A percentile compares a stretch with the other conserved stretches of the same genome.
phyloP scores from a whole-genome alignment of 2,329 filamentous ascomycete species.

The Pyrenochaeta sp. region DNA sequence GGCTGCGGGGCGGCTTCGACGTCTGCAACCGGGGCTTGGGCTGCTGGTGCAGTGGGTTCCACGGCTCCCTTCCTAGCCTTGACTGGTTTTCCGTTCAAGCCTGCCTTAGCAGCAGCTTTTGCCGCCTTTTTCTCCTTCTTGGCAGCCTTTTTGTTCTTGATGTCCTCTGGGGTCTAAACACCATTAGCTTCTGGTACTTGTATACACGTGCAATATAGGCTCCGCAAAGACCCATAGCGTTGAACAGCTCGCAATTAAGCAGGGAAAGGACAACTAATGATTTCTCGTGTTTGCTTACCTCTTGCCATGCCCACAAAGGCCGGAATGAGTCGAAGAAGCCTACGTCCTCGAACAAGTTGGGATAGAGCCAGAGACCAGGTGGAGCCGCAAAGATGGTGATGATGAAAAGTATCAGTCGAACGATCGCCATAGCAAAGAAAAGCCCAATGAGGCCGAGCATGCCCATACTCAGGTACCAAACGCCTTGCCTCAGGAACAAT shows the following conservation, averaged over 20 bases:
- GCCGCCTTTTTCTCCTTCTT: constrained; percentile 50
- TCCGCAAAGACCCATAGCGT: background rate
- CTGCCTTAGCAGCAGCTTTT: constrained; percentile 41
- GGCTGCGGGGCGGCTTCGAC: constrained; percentile 37
- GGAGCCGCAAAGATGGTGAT: constrained; percentile 85
- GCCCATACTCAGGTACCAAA: constrained; percentile 97
- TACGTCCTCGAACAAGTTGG: constrained; percentile 97
- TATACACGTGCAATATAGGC: background rate
- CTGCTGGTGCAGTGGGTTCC: constrained; percentile 33
- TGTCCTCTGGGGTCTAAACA: constrained; percentile 50
- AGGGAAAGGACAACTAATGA: background rate
- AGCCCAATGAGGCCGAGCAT: constrained; percentile 88
- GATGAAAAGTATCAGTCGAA: constrained; percentile 93
- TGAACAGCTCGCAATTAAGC: background rate
- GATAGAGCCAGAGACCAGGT: constrained; percentile 97
- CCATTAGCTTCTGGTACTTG: constrained; percentile 2
- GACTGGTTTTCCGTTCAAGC: constrained; percentile 36
- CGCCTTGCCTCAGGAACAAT: constrained; percentile 85
- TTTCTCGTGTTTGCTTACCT: constrained; percentile 68
- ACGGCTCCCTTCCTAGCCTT: constrained; percentile 47
- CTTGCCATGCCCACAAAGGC: constrained; percentile 97
- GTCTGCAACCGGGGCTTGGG: constrained; percentile 11
- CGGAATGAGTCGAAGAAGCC: constrained; percentile 98
- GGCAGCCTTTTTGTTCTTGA: constrained; percentile 55
- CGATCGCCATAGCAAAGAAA: constrained; percentile 98